Evolutionary conservation across 495 filamentous ascomycete species (phyloP).

Genomic region (Talaromyces stipitatus): DNA sequence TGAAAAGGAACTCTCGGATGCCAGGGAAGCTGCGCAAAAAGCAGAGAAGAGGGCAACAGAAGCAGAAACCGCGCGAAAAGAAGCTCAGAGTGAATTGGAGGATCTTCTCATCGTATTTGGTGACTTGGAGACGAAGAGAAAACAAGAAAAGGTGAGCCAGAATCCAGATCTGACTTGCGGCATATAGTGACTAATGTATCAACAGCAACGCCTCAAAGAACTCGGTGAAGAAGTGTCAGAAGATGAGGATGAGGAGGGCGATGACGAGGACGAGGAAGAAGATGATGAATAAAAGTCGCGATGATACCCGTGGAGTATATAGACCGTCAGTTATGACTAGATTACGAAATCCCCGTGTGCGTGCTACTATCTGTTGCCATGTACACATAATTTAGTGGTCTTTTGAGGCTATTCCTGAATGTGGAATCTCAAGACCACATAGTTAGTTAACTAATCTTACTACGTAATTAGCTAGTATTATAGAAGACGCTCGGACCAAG

Average conservation of each 20-base stretch:
- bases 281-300: neutral
- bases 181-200: slow-evolving; percentile 19
- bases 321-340: neutral
- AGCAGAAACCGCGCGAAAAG: slow-evolving; percentile 58
- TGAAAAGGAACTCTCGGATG: slow-evolving; percentile 15
- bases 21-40: slow-evolving; percentile 13
- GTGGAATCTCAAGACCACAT: neutral
- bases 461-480: neutral
- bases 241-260: slow-evolving; percentile 65
- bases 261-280: slow-evolving; percentile 41
- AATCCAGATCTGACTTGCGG: neutral
- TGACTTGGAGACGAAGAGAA: slow-evolving; percentile 81
- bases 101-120: slow-evolving; percentile 81
- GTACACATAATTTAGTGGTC: neutral
- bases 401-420: neutral
- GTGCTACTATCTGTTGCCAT: neutral
- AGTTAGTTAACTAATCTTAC: no score
- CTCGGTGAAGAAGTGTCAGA: slow-evolving; percentile 71
- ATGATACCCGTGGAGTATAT: slow-evolving; percentile 5
- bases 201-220: slow-evolving; percentile 61
- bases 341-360: neutral
- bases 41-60: slow-evolving; percentile 26
- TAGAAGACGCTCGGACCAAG: slow-evolving; percentile 4
- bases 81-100: slow-evolving; percentile 66
- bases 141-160: slow-evolving; percentile 65